Evolutionary conservation across 495 filamentous ascomycete genomes (phyloP), one percentile per base, ranked within the genome.

Genomic region (Lepidopterella palustris): DNA sequence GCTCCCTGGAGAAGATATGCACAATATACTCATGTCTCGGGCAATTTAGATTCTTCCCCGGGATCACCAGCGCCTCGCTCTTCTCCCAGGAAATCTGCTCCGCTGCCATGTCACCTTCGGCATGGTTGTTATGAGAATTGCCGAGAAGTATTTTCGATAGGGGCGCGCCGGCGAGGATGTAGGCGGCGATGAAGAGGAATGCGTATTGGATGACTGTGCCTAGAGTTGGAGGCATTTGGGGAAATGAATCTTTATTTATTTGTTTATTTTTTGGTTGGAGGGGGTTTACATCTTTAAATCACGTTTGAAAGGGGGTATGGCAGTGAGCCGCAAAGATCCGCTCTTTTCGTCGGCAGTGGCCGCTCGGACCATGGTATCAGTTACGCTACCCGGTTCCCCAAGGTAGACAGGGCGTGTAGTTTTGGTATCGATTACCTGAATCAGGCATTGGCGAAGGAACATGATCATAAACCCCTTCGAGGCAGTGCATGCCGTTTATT

Each of bases 1-100:
- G 82, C 11, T 79, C 72, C 15, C 71, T 70, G 8, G 74, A 77
- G 10, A 85, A 70, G 1, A 84, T 67, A 63, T 65, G 51, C 5
- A 59, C 24, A 15, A 23, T 45, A 35, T 63, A 64, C 9, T 8
- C 40, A 52, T 67, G 61, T 21, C 60, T 20, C 25, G 21, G 10
- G 50, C 67, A 69, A 5, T 5, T 40, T 18, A 69, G 45, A 23
- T 57, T 55, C 11, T 26, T 21, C 18, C 64, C 61, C 9, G 60
- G 57, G 42, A 51, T 20, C 11, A 62, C 54, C 32, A 69, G 51
- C 25, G 35, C 45, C n/a, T 67, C 55, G 13, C 32, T 28, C 42
- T 65, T 65, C 10, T 68, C 59, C 15, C n/a, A 35, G 24, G 54
- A 53, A 25, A 57, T 45, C 11, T 39, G n/a, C n/a, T n/a, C n/a